Conservation (phyloP, 805 yeast species). For the Komagataella populi region DNA sequence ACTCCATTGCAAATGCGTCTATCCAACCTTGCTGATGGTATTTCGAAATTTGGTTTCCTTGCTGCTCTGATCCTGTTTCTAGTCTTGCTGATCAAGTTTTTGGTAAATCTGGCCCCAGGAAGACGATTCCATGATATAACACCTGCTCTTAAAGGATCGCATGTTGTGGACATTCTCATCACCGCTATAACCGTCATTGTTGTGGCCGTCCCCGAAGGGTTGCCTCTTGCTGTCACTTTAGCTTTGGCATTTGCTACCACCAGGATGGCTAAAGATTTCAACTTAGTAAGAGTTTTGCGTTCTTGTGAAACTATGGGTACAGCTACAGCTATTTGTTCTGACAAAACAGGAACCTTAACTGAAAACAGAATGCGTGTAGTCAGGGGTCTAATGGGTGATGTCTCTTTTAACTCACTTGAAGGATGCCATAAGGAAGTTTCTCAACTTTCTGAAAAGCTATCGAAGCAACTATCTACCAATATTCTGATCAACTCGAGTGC, state of each 20-base stretch:
- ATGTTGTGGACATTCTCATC: constrained; percentile 73
- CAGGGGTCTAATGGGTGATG: constrained; percentile 50
- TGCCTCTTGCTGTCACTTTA: constrained; percentile 92
- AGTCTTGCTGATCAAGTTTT: constrained; percentile 65
- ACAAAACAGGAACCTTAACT: constrained; percentile 94
- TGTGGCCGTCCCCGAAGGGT: constrained; percentile 99
- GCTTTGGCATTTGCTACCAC: constrained; percentile 97
- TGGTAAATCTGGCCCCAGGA: constrained; percentile 43
- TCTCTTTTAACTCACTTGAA: constrained; percentile 23
- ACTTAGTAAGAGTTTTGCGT: constrained; percentile 83
- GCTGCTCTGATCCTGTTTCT: constrained; percentile 76
- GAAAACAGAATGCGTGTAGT: constrained; percentile 91
- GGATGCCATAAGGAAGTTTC: neutral
- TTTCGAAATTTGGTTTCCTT: constrained; percentile 84
- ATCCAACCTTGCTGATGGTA: constrained; percentile 76
- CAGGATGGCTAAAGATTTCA: constrained; percentile 93
- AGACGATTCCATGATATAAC: constrained; percentile 29
- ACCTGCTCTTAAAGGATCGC: constrained; percentile 70
- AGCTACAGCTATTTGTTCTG: constrained; percentile 94
- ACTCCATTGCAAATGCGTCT: constrained; percentile 86
- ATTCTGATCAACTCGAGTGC: constrained; percentile 79
- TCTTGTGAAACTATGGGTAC: constrained; percentile 99
- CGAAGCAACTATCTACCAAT: constrained; percentile 30
- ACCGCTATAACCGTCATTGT: constrained; percentile 88
- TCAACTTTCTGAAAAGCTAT: constrained; percentile 9